Conservation (phyloP, 2,329 filamentous ascomycete species). For the Diaporthe nobilis region DNA sequence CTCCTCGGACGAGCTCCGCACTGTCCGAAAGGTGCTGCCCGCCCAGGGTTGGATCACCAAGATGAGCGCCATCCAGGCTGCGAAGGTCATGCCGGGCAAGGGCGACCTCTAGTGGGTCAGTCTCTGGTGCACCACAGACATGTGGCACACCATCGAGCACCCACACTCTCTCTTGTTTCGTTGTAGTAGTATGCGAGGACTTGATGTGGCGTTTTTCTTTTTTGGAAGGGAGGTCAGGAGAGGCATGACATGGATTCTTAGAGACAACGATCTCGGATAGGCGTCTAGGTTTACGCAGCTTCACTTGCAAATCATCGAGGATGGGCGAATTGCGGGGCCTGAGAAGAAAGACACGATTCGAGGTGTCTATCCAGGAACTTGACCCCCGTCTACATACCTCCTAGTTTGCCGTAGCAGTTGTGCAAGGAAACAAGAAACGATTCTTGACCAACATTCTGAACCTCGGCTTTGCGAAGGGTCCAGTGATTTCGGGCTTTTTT, state of each 20-base stretch:
- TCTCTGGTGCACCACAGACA: background rate
- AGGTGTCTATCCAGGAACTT: background rate
- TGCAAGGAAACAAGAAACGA: background rate
- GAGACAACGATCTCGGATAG: constrained; percentile 8
- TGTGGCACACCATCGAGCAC: background rate
- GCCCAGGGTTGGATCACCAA: constrained; percentile 93
- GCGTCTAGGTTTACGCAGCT: constrained; percentile 8
- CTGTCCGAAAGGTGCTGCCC: constrained; percentile 93
- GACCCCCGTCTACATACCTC: background rate
- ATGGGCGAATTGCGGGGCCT: background rate
- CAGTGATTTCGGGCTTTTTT: background rate
- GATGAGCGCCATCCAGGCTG: constrained; percentile 96
- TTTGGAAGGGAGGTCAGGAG: background rate
- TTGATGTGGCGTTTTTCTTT: background rate
- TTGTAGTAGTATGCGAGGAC: background rate
- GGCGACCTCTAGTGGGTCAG: constrained; percentile 54
- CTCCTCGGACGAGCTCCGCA: constrained; percentile 92
- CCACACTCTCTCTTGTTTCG: background rate
- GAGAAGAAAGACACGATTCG: background rate
- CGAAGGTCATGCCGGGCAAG: constrained; percentile 82
- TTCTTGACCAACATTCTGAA: background rate
- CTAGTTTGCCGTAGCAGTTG: background rate
- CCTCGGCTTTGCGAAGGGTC: background rate
- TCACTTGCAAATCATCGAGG: background rate
- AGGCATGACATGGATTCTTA: background rate